phyloP scores from a whole-genome alignment of 2,329 filamentous ascomycete genomes.

The Aspergillus versicolor region DNA sequence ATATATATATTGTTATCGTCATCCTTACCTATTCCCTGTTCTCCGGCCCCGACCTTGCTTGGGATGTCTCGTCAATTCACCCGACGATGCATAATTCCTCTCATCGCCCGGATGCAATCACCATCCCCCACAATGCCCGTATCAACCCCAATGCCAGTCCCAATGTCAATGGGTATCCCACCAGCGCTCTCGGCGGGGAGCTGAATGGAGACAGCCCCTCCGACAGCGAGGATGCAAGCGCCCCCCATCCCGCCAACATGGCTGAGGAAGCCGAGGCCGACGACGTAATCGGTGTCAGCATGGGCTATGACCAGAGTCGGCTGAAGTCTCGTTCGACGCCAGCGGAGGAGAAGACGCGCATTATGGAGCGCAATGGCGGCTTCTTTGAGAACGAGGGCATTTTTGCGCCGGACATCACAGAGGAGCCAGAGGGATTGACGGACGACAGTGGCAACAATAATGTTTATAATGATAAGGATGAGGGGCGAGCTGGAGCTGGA shows the following conservation, averaged over 20 bases:
- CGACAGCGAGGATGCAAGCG: slow-evolving; percentile 30
- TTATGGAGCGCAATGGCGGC: slow-evolving; percentile 50
- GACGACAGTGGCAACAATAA: background rate
- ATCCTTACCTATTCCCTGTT: background rate
- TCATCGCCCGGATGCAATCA: background rate
- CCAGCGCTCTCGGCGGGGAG: background rate
- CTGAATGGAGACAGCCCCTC: slow-evolving; percentile 15
- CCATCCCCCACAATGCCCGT: background rate
- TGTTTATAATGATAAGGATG: background rate
- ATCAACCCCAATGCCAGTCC: background rate
- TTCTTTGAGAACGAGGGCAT: slow-evolving; percentile 46
- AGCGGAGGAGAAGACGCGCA: slow-evolving; percentile 58
- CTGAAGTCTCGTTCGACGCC: slow-evolving; percentile 58
- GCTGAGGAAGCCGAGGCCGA: slow-evolving; percentile 36
- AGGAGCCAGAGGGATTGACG: slow-evolving; percentile 30
- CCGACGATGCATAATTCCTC: background rate
- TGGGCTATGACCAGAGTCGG: slow-evolving; percentile 56
- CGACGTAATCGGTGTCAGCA: slow-evolving; percentile 58
- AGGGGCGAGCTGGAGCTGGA: slow-evolving; percentile 2
- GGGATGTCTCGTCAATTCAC: background rate
- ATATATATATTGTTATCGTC: background rate
- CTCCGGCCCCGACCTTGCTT: background rate
- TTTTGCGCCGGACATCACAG: slow-evolving; percentile 31
- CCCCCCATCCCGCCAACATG: slow-evolving; percentile 19
- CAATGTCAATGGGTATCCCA: background rate